These are phyloP conservation scores for Selenicereus undatus DNA, from an alignment of 148 eudicot genomes.

Conservation along the genomic window DNA sequence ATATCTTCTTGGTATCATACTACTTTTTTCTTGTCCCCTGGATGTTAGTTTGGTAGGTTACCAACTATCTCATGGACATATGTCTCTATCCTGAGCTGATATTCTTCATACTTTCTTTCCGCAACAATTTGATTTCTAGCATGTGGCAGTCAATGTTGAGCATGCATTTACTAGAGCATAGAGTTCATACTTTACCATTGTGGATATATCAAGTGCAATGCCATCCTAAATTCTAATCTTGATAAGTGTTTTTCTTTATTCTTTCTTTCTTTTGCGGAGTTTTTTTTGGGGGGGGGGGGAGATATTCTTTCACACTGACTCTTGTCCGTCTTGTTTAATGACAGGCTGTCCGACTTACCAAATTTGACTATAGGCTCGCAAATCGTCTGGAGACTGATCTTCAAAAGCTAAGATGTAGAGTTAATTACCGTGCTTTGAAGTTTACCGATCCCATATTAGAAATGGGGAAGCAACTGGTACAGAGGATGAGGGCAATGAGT, in stretches of 20 bases:
- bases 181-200: neutral
- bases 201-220: slow-evolving; percentile 1
- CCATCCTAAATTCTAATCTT: neutral
- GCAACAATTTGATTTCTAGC: neutral
- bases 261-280: neutral
- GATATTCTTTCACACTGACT: slow-evolving; percentile 12
- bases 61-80: neutral
- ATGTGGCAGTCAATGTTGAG: neutral
- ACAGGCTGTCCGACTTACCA: slow-evolving; percentile 93
- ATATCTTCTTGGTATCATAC: neutral
- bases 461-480: slow-evolving; percentile 72
- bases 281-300: neutral
- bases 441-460: slow-evolving; percentile 66
- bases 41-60: neutral
- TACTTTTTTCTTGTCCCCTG: neutral
- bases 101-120: neutral
- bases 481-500: slow-evolving; percentile 71
- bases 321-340: slow-evolving; percentile 25
- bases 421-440: slow-evolving; percentile 83
- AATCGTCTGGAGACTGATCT: slow-evolving; percentile 76
- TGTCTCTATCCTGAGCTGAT: neutral
- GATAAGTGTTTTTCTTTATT: neutral
- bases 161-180: neutral
- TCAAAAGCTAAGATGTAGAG: slow-evolving; percentile 96
- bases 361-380: slow-evolving; percentile 93